Conservation (phyloP, 2,329 filamentous ascomycete genomes). For the Alternaria sp. region DNA sequence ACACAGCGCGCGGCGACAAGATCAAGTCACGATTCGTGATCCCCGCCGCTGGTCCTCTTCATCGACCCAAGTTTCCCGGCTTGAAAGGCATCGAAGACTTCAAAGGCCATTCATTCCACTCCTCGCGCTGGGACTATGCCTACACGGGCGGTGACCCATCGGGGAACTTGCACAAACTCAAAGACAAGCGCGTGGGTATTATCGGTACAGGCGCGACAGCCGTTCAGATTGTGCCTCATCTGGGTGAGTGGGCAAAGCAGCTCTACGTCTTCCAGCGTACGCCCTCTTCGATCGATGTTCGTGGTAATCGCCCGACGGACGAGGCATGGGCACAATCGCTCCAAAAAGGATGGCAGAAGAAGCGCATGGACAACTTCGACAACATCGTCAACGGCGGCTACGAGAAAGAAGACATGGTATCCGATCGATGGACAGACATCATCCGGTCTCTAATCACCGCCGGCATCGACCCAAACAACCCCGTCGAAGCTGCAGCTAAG, state of each 20-base stretch:
- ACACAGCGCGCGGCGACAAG: conserved; percentile 28
- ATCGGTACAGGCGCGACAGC: conserved; percentile 45
- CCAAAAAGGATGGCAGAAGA: conserved; percentile 53
- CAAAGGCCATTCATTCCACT: conserved; percentile 40
- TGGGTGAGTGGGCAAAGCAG: conserved; percentile 56
- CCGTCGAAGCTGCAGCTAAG: background rate
- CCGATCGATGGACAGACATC: conserved; percentile 57
- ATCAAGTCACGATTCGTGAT: conserved; percentile 51
- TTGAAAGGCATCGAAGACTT: conserved; percentile 28
- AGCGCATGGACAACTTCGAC: conserved; percentile 56
- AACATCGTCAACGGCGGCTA: conserved; percentile 43
- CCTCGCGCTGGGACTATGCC: conserved; percentile 34
- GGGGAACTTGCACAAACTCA: conserved; percentile 40
- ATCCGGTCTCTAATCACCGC: conserved; percentile 17
- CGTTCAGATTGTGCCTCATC: conserved; percentile 45
- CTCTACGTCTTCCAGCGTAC: conserved; percentile 65
- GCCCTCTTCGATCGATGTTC: conserved; percentile 52
- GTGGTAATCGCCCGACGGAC: conserved; percentile 35
- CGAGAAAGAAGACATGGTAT: conserved; percentile 51
- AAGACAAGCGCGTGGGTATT: conserved; percentile 44
- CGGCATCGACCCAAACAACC: conserved; percentile 8
- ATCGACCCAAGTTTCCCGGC: conserved; percentile 48
- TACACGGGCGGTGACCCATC: conserved; percentile 32
- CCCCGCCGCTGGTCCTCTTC: conserved; percentile 51
- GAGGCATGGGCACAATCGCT: conserved; percentile 18